Conservation (phyloP, 2,329 filamentous ascomycete genomes). For the Iodosphaeria phyllophila region DNA sequence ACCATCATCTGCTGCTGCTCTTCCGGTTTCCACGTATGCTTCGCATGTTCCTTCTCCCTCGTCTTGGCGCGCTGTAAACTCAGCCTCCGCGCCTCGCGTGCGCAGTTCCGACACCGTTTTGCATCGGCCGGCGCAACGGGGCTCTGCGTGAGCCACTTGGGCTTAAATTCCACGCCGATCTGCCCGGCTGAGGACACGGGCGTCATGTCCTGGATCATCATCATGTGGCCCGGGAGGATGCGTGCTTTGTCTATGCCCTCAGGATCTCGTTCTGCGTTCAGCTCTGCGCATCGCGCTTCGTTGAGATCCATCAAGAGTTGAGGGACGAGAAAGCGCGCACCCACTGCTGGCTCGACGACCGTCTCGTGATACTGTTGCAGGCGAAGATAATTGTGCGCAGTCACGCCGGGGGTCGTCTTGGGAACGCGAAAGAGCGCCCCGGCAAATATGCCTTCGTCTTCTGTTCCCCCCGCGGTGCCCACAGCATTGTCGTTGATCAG, state of each 20-base stretch:
- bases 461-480: constrained; percentile 15
- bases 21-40: too few species aligned
- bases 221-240: constrained; percentile 40
- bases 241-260: constrained; percentile 13
- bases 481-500: constrained; percentile 14
- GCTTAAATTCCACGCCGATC: constrained; percentile 54
- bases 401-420: constrained; percentile 29
- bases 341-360: constrained; percentile 30
- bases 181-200: constrained; percentile 14
- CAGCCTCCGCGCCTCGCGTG: constrained; percentile 22
- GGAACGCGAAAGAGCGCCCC: constrained; percentile 41
- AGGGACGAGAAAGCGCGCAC: constrained; percentile 14
- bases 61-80: constrained; percentile 17
- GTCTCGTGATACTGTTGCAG: constrained; percentile 29
- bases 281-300: constrained; percentile 27
- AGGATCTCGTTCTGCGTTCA: constrained; percentile 31
- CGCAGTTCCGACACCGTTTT: constrained; percentile 58
- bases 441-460: constrained; percentile 8
- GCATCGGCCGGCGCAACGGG: constrained; percentile 46
- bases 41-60: constrained; percentile 6
- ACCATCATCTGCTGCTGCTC: too few species aligned
- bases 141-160: constrained; percentile 68
- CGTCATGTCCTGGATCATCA: constrained; percentile 61
- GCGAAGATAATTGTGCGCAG: constrained; percentile 22
- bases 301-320: constrained; percentile 12